Evolutionary conservation across 1,284 basidiomycete genomes (phyloP), one percentile per base, ranked within the genome.

Genomic region (Rhodofomes roseus): DNA sequence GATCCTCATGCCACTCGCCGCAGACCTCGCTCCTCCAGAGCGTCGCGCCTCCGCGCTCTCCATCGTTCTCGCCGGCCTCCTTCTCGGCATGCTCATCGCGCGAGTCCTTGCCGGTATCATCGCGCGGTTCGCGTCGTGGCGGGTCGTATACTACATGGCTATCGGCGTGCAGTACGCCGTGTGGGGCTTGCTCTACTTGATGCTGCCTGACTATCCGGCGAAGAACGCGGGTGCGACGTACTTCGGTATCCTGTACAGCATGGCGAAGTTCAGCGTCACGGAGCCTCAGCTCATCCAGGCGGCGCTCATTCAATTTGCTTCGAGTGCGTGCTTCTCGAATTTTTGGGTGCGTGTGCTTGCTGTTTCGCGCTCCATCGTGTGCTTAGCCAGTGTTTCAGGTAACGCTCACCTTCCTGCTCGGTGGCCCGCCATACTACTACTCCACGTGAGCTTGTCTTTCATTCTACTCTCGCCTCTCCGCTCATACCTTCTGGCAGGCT

Each of bases 131-230:
- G 71, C 76, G 2, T 72, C 71, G 48, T 83, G 79, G 79, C 71
- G 79, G 34, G 74, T 80, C 62, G 76, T 78, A 2, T 82, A 79
- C 63, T 81, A 78, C 71, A 69, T 81, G 64, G 76, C 76, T 7
- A 74, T 77, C 54, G 81, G 76, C 16, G 60, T 77, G 55, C 77
- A 79, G 62, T 69, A 62, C 62, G 62, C 66, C 31, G 76, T 80
- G 56, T 65, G 74, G 5, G 25, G 70, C 11, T 60, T 78, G 39
- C 66, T 80, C 3, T 84, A 78, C 66, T 72, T 72, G 50, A 68
- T 77, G 52, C 66, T 84, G n/a, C 83, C 82, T 1, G 82, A 84
- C 69, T 82, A 77, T 55, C 83, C 82, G 0, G 75, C 78, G 37
- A 81, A 81, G 64, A 75, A 75, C 64, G 62, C 61, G 51, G 65